Evolutionary conservation across 345 rosid species (phyloP), one percentile per base, ranked within the genome.

Genomic region (Rhodomyrtus tomentosa): DNA sequence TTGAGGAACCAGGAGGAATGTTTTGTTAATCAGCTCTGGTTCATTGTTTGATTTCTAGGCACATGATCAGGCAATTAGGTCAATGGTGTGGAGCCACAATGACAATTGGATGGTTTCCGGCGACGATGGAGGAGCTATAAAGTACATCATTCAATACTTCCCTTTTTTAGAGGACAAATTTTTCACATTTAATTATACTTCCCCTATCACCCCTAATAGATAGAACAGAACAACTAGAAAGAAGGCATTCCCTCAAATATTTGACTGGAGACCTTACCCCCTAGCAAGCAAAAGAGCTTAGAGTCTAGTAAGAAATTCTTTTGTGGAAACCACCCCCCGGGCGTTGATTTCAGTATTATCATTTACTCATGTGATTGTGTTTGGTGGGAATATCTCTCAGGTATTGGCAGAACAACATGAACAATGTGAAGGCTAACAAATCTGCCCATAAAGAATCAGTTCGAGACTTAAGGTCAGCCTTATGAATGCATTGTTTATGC

Each of bases 371-470:
- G 50, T 36, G n/a, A 29, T 36, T 81, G 42, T 36, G 40, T 21
- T 85, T 48, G 29, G 15, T 1, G 16, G 32, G 25, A 50, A 56
- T 59, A 21, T 55, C 24, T 50, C 85, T 84, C 88, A 97, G 99
- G 95, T 97, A 95, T 84, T 97, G 99, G 99, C 99, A 95, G 90
- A 95, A 92, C 89, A 95, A 95, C 86, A 97, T 97, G 99, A 97
- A 97, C 86, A 95, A 95, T 88, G 99, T 97, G 45, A 97, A 97
- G 92, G 96, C 91, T 85, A 95, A 95, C 89, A 97, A 93, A 90
- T 89, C 98, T 87, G 99, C 99, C 82, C 99, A 95, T 90, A 97
- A 95, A 87, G 99, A 97, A 90, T 97, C 99, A 55, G 91, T 97
- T 68, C 96, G 98, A 54, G 99, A 89, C 88, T 84, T 95, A 86